These are phyloP conservation scores for Fusarium oxysporum DNA, from an alignment of 2,329 filamentous ascomycete species.

Conservation along the genomic window DNA sequence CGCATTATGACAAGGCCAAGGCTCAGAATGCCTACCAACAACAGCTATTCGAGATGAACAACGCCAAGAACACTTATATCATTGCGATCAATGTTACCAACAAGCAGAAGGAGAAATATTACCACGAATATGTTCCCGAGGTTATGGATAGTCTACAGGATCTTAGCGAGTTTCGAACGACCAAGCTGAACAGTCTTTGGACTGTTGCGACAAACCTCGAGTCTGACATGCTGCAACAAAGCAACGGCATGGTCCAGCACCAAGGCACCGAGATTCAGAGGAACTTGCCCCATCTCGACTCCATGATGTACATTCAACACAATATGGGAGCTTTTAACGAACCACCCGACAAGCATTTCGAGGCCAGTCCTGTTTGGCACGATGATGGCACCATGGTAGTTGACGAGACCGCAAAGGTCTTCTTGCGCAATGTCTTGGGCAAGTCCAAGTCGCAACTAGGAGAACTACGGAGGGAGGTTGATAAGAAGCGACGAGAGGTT, in stretches of 20 bases:
- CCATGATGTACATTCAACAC: slow-evolving; percentile 97
- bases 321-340: slow-evolving; percentile 87
- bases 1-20: slow-evolving; percentile 93
- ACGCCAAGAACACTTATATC: slow-evolving; percentile 97
- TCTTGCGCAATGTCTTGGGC: slow-evolving; percentile 88
- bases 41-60: slow-evolving; percentile 94
- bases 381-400: slow-evolving; percentile 89
- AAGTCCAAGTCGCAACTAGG: slow-evolving; percentile 89
- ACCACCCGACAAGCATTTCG: slow-evolving; percentile 85
- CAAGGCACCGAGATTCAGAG: slow-evolving; percentile 84
- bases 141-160: slow-evolving; percentile 94
- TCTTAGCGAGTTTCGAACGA: slow-evolving; percentile 87
- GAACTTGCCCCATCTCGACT: slow-evolving; percentile 90
- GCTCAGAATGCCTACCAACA: slow-evolving; percentile 92
- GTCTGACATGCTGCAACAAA: slow-evolving; percentile 79
- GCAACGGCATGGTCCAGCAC: slow-evolving; percentile 77
- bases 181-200: slow-evolving; percentile 89
- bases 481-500: slow-evolving; percentile 87
- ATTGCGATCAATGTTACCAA: slow-evolving; percentile 97
- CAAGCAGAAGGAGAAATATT: slow-evolving; percentile 97
- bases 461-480: slow-evolving; percentile 83
- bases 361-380: slow-evolving; percentile 96
- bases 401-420: slow-evolving; percentile 89
- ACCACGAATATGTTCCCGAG: slow-evolving; percentile 95
- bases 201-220: slow-evolving; percentile 83